Evolutionary conservation across 768 basidiomycete species (phyloP), one percentile per base, ranked within the genome.

Genomic region (Amanita rimosa): DNA sequence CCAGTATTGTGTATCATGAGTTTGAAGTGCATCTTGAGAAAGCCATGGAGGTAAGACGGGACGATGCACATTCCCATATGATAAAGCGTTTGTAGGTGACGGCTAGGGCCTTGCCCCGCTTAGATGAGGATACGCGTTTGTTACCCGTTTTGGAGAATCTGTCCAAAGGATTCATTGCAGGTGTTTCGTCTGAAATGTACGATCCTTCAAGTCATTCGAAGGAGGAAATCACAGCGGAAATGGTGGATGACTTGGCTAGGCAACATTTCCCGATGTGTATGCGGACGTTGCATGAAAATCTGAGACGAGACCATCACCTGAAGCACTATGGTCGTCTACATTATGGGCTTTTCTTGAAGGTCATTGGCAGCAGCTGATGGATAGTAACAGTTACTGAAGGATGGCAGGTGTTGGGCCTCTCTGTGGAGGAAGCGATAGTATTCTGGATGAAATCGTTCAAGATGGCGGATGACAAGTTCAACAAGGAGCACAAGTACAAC

Each of bases 401-500:
- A 21, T 43, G 9, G 34, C 58, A 96, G 95, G 88, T 89, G 1
- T 70, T 98, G 49, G 96, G 96, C 6, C 66, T 99, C 50, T 84
- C 94, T 0, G 79, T 99, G 31, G 95, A 99, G 13, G 96, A 99
- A 65, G 93, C 96, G 1, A 62, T 97, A 41, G 67, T 75, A 8
- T 99, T 96, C 65, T 99, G 96, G 96, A 73, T 90, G 47, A 87
- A 82, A 60, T 83, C 87, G 21, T 96, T 95, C 53, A 70, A 67
- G 22, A 79, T 90, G 48, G 80, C 83, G 8, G 95, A 97, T 51
- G 92, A 97, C 67, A 85, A 91, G 62, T 99, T 98, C 67, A 95
- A 94, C 71, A 99, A 98, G 62, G 88, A 96, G 61, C 84, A 97
- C 74, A 84, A 81, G 57, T 99, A 99, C 64, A 99, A 98, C 55